Evolutionary conservation across 176 grass and related monocot species (phyloP).

Genomic region (Eleusine indica): DNA sequence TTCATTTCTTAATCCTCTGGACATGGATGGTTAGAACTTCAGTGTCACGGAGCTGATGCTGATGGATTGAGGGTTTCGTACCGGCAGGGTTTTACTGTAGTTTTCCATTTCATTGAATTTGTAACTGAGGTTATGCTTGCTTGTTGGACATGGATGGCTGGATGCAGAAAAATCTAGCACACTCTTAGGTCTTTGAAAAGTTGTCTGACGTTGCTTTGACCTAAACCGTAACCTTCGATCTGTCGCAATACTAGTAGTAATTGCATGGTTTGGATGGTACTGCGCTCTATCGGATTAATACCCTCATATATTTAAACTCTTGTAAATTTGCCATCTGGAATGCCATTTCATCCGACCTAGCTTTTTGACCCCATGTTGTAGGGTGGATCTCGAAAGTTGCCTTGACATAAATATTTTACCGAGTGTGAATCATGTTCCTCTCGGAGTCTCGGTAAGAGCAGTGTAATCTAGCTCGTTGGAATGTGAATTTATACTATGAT

Average conservation of each 20-base stretch:
- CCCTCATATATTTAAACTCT: neutral
- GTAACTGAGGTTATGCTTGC: constrained; percentile 42
- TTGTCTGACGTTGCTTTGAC: neutral
- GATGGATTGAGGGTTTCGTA: constrained; percentile 24
- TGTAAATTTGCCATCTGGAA: neutral
- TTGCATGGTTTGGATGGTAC: neutral
- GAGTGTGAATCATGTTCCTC: neutral
- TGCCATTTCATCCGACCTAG: no score
- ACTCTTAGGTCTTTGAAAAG: constrained; percentile 24
- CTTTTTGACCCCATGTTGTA: neutral
- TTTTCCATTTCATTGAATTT: constrained; percentile 40
- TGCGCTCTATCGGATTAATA: neutral
- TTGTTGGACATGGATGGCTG: constrained; percentile 18
- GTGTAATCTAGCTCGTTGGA: neutral
- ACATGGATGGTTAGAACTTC: constrained; percentile 34
- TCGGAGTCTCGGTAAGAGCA: neutral
- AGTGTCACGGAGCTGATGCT: constrained; percentile 16
- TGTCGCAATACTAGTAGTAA: neutral
- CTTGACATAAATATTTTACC: no score
- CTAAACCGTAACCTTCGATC: neutral
- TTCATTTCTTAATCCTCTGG: constrained; percentile 27
- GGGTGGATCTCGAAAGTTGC: no score
- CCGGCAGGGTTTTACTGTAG: constrained; percentile 39
- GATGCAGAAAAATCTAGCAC: constrained; percentile 43
- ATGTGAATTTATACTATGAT: neutral